Evolutionary conservation across 208 protist species (phyloP), one percentile per base, ranked within the genome.

Genomic region (Jaenimonas drosophilae): DNA sequence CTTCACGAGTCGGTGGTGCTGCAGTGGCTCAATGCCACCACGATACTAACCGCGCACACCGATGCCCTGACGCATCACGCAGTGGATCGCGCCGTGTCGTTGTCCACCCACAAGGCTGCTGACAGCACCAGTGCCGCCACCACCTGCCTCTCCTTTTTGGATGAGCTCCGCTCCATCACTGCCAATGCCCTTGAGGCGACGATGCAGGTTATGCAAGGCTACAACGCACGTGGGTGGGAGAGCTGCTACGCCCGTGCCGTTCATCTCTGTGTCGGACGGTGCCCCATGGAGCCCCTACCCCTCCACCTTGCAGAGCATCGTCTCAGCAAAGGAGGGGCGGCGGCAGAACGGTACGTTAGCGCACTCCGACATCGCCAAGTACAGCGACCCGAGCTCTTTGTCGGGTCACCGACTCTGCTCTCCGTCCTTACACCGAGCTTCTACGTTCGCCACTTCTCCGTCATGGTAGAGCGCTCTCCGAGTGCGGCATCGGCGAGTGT

Each of bases 11-110:
- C 51, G 2, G 67, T 76, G 14, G 44, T 78, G 27, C 63, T 86
- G 37, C 77, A 88, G 59, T 76, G 70, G 33, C 33, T 87, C 12
- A 91, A 91, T 49, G 82, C 88, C 16, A 30, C 49, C 5, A 59
- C 50, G 38, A 55, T 56, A 20, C 12, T 83, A 5, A 30, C 71
- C 20, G 60, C 59, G 1, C 77, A 87, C 44, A 41, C 60, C 3
- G 82, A 91, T 50, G 52, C 61, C 11, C 53, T 91, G 2, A 83
- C 69, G 4, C 82, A 88, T 51, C 26, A 49, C 9, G 68, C 71
- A 2, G 66, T 59, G 9, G 78, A 83, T 37, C 51, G 45, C 23
- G 60, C 49, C 21, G 44, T 70, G 23, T 20, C 7, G 16, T 11
- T 25, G 16, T 6, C 23, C n/a, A 11, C 14, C n/a, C 9, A 21